A percentile compares a stretch with the other conserved stretches of the same genome.
Conservation (phyloP, 2,329 filamentous ascomycete species). For the Alternaria sp. region DNA sequence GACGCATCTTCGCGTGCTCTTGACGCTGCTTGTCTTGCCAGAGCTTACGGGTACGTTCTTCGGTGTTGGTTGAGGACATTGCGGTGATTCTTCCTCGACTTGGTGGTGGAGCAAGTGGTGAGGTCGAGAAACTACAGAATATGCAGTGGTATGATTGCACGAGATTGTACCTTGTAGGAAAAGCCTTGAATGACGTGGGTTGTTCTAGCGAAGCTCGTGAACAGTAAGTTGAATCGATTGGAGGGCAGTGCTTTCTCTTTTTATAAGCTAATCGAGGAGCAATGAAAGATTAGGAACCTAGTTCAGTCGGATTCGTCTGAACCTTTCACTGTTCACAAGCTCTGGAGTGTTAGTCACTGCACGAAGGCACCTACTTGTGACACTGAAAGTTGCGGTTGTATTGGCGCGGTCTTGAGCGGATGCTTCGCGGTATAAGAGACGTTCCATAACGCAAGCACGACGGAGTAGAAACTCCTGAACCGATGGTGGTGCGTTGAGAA, state of each 20-base stretch:
- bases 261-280: neutral
- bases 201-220: neutral
- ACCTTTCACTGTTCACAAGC: neutral
- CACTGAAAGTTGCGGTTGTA: neutral
- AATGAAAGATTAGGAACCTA: neutral
- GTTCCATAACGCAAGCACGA: neutral
- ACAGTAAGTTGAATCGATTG: neutral
- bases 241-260: neutral
- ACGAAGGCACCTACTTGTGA: neutral
- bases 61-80: neutral
- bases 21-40: neutral
- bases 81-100: neutral
- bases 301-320: neutral
- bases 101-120: neutral
- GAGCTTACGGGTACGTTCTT: neutral
- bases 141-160: neutral
- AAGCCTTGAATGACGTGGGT: neutral
- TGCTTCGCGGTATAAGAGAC: neutral
- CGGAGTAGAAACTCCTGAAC: neutral
- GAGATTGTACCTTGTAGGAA: neutral
- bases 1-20: neutral
- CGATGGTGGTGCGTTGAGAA: neutral
- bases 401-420: neutral
- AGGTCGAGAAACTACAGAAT: neutral
- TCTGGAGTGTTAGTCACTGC: rapidly evolving